These are phyloP conservation scores for Globisporangium acanthophoron DNA, from an alignment of 352 stramenopile genomes.

Conservation along the genomic window DNA sequence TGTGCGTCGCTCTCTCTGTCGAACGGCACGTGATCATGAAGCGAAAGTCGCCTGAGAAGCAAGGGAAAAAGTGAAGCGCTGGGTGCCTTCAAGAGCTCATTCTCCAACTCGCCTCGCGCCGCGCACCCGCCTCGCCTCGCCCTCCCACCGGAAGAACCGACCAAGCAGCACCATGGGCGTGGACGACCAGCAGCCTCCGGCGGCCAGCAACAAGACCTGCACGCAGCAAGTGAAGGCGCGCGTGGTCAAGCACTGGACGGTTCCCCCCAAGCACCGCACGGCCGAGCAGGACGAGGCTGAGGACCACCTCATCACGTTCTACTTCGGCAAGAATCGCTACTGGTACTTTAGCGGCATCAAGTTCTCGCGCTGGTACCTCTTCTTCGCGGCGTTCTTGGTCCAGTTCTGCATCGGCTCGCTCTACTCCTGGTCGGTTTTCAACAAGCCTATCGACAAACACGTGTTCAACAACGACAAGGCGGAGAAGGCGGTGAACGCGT, in stretches of 20 bases:
- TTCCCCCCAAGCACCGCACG: constrained; percentile 31
- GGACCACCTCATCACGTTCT: constrained; percentile 45
- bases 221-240: constrained; percentile 20
- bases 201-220: constrained; percentile 20
- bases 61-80: too few relatives aligned
- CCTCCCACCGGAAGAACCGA: background rate
- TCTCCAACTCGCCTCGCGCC: constrained; percentile 21
- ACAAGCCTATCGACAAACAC: constrained; percentile 53
- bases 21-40: too few relatives aligned
- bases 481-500: constrained; percentile 60
- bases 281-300: constrained; percentile 47
- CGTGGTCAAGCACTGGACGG: constrained; percentile 44
- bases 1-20: too few relatives aligned
- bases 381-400: constrained; percentile 54
- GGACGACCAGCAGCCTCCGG: background rate
- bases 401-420: constrained; percentile 73
- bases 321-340: constrained; percentile 47
- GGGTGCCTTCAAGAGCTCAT: constrained; percentile 3
- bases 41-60: too few relatives aligned
- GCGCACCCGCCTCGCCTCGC: background rate
- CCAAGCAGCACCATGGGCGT: constrained; percentile 16
- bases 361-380: constrained; percentile 65
- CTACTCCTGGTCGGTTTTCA: constrained; percentile 77
- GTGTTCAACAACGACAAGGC: constrained; percentile 43
- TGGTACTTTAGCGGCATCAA: constrained; percentile 29